Evolutionary conservation across 805 yeast genomes (phyloP).

Genomic region (Suhomyces prunicola): DNA sequence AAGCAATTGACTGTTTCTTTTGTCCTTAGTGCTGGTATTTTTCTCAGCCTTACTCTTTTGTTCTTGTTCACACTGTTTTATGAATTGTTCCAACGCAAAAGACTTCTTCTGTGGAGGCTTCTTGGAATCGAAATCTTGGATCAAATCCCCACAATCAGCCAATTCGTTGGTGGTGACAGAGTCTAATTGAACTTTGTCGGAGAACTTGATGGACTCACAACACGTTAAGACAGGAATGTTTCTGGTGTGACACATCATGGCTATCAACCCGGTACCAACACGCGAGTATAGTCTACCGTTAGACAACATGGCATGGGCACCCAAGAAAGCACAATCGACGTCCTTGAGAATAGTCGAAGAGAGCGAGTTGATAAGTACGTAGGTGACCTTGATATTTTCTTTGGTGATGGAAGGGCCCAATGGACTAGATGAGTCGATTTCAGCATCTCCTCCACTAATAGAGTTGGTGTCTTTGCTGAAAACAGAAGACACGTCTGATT

Average conservation of each 20-base stretch:
- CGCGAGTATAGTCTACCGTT: constrained; percentile 91
- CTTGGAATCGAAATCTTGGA: constrained; percentile 45
- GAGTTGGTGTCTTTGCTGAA: constrained; percentile 12
- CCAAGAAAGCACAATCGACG: constrained; percentile 87
- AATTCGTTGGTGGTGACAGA: constrained; percentile 93
- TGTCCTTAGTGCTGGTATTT: constrained; percentile 18
- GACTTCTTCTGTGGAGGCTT: constrained; percentile 57
- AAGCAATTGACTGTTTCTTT: constrained; percentile 9
- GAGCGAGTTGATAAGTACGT: constrained; percentile 75
- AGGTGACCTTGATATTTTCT: constrained; percentile 69
- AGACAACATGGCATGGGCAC: constrained; percentile 96
- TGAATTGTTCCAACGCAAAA: constrained; percentile 62
- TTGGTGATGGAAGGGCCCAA: constrained; percentile 29
- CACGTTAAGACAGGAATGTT: constrained; percentile 93
- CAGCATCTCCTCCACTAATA: neutral
- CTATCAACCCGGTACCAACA: constrained; percentile 91
- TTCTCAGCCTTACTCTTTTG: constrained; percentile 13
- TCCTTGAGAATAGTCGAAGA: constrained; percentile 73
- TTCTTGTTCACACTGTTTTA: constrained; percentile 39
- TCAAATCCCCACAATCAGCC: constrained; percentile 72
- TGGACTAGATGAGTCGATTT: neutral
- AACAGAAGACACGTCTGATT: constrained; percentile 16
- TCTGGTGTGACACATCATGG: constrained; percentile 84
- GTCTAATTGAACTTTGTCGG: constrained; percentile 93
- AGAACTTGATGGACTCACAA: constrained; percentile 91